Base-by-base conservation (phyloP, 2,329 filamentous ascomycete species). In the Dryadomyces quercus-mongolicae region DNA sequence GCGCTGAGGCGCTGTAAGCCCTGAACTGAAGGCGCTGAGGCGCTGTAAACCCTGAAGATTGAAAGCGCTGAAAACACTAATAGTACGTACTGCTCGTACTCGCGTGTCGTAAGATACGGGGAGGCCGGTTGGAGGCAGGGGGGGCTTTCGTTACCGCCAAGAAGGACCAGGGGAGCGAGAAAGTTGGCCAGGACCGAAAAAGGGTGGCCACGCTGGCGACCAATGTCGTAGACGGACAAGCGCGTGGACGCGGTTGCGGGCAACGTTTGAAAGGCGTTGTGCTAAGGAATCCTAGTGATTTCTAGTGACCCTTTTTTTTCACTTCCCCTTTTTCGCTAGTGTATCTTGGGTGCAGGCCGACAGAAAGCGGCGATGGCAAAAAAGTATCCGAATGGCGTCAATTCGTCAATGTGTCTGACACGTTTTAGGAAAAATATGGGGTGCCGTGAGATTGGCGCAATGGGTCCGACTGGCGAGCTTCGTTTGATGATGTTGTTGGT, bases 301-400 rank as follows among this genome's bases (percentile, higher is more conserved):
- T 50, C 12, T 36, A 50, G 48, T 50, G 48, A 22, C 31, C 18
- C 36, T 50, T 18, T 40, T 40, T 50, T 50, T 42, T 49, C 47
- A 21, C 25, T 34, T 22, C 31, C 48, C 48, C 48, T 36, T 50
- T 50, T 50, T 50, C 48, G 36, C 34, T 50, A 50, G 36, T 50
- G 20, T 34, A n/a, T n/a, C n/a, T n/a, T n/a, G 2, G 10, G 36
- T 47, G 47, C 7, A 20, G 31, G 47, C 31, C 22, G 20, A 21
- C 45, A 3, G 22, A 22, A 46, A 21, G 21, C 13, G 45, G 15
- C 22, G 45, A 13, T 16, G 18, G n/a, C 20, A 13, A n/a, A 49
- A 49, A 38, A 49, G 34, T 49, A 49, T 18, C 31, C 36, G 36
- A 49, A 48, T n/a, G 22, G 46, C 15, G 15, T 18, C 44, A 46